These are phyloP conservation scores for Esteya vermicola DNA, from an alignment of 2,329 filamentous ascomycete genomes.

Conservation along the genomic window DNA sequence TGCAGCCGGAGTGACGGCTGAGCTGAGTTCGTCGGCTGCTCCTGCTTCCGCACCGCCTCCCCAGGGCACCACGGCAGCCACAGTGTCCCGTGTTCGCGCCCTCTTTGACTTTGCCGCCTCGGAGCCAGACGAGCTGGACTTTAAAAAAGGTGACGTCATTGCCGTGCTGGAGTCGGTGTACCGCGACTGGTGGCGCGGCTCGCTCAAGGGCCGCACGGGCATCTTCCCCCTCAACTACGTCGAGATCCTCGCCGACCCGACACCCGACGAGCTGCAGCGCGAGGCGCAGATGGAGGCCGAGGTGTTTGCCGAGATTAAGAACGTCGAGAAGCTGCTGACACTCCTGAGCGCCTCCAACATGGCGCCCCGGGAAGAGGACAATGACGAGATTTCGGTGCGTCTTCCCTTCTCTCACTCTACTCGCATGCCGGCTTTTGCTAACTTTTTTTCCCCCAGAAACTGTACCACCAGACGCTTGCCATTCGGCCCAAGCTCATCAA, in stretches of 20 bases:
- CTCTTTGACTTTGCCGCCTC: constrained; percentile 91
- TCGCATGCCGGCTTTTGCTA: constrained; percentile 5
- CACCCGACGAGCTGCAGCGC: constrained; percentile 80
- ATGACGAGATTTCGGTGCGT: constrained; percentile 83
- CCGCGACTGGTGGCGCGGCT: constrained; percentile 99
- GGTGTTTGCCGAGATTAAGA: constrained; percentile 51
- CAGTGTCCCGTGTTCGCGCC: constrained; percentile 84
- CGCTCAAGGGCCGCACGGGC: constrained; percentile 82
- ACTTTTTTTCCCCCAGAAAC: too few species aligned
- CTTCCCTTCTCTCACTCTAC: neutral
- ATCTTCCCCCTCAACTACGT: constrained; percentile 99
- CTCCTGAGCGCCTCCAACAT: constrained; percentile 77
- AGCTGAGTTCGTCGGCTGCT: too few species aligned
- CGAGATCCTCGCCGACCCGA: constrained; percentile 91
- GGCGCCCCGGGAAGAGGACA: constrained; percentile 72
- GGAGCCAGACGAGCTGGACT: constrained; percentile 87
- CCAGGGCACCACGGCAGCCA: constrained; percentile 78
- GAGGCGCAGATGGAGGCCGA: constrained; percentile 89
- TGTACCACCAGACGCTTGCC: constrained; percentile 83
- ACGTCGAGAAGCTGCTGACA: constrained; percentile 60
- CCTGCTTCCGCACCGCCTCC: constrained; percentile 36
- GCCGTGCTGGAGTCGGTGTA: constrained; percentile 95
- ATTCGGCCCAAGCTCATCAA: constrained; percentile 96
- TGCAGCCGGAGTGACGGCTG: too few species aligned
- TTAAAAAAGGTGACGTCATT: constrained; percentile 93